Percentiles rank a stretch among this genome's conserved stretches.
These are phyloP conservation scores for Lasiodiplodia citricola DNA, from an alignment of 2,329 filamentous ascomycete genomes.

Conservation along the genomic window DNA sequence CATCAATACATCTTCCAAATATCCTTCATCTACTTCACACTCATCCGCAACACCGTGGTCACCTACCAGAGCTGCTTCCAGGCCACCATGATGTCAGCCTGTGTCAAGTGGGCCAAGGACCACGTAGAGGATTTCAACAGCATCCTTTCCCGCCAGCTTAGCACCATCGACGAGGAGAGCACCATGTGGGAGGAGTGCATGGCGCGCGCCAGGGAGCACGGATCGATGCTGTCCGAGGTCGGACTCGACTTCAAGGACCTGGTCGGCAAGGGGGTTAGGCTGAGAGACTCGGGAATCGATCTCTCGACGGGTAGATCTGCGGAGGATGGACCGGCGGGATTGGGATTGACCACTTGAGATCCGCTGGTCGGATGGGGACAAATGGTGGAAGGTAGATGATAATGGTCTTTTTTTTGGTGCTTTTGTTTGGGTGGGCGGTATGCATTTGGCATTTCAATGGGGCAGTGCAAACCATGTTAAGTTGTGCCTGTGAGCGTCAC, in stretches of 20 bases:
- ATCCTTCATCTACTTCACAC: slow-evolving; percentile 92
- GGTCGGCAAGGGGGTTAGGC: slow-evolving; percentile 58
- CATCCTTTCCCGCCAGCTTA: slow-evolving; percentile 81
- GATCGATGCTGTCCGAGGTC: slow-evolving; percentile 78
- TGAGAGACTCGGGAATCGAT: slow-evolving; percentile 20
- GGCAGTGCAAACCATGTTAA: background rate
- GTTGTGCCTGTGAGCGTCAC: background rate
- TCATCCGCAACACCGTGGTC: slow-evolving; percentile 90
- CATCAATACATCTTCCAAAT: slow-evolving; percentile 94
- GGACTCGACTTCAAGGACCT: slow-evolving; percentile 88
- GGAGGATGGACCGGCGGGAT: background rate
- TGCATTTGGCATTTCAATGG: background rate
- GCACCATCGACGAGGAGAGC: slow-evolving; percentile 78
- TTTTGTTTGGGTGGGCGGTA: background rate
- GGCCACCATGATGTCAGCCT: slow-evolving; percentile 85
- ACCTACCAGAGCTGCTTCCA: slow-evolving; percentile 84
- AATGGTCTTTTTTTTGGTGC: background rate
- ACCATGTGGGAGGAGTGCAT: slow-evolving; percentile 83
- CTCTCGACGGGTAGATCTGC: background rate
- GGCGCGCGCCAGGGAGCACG: slow-evolving; percentile 79
- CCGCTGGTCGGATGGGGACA: background rate
- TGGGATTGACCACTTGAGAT: slow-evolving; percentile 16
- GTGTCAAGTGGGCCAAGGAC: slow-evolving; percentile 98
- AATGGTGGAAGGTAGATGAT: background rate
- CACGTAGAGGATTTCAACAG: slow-evolving; percentile 90